Base-by-base conservation (phyloP, 2,329 filamentous ascomycete genomes). In the Ceratocystis lukuohia region DNA sequence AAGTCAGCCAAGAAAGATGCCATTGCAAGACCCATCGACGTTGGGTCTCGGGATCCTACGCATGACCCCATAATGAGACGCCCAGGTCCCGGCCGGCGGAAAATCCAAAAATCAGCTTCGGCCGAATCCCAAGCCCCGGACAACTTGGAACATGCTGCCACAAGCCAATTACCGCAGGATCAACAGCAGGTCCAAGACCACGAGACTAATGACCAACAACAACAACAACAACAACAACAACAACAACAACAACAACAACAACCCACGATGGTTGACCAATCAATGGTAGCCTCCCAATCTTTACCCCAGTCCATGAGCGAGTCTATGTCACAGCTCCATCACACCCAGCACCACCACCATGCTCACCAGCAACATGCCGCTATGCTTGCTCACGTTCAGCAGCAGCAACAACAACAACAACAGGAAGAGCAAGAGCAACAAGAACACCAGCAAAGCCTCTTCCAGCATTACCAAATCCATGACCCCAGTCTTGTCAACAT, bases 1-100 rank as follows among this genome's bases (percentile, higher is more conserved):
- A 64, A 64, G 28, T 64, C 62, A 53, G 78, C 80, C 25, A 80
- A 83, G 70, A 79, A 81, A 70, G 82, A 83, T 20, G 65, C 74
- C 12, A 8, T 12, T 10, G 5, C 41, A 8, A 30, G 22, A 17
- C 28, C 62, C 41, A 7, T 46, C 22, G 62, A 61, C n/a, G 62
- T 17, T 30, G 37, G 41, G 22, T 25, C 30, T 22, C 48, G 50
- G 65, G 82, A 85, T 70, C 82, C 82, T 7, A 80, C 79, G 0
- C 65, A 76, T 69, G 84, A 85, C 67, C 83, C 83, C 63, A 84
- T 85, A 70, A 84, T 81, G n/a, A 77, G 82, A 17, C 78, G 83
- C 30, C 82, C 83, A 3, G 83, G 83, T 0, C 82, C 82, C 2
- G 82, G 82, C 12, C 78, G 82, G 57, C 81, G 82, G 1, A 77